A percentile compares a stretch with the other conserved stretches of the same genome.
Evolutionary conservation across 108 stramenopile genomes (phyloP).

Genomic region (Aurantiochytrium sp.): DNA sequence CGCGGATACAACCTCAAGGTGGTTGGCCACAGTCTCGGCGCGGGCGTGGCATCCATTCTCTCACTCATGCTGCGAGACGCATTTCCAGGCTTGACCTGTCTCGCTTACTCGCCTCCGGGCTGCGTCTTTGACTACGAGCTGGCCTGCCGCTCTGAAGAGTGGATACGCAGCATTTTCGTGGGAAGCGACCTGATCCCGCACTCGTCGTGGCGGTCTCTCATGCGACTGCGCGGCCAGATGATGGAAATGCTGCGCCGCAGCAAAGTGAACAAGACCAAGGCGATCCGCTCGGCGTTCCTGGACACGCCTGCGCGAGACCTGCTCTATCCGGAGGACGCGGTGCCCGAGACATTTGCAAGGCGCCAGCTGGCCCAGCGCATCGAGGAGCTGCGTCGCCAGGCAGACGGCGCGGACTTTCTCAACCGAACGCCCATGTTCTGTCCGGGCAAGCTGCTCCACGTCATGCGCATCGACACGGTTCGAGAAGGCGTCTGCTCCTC

Average conservation of each 20-base stretch:
- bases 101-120: slow-evolving; percentile 81
- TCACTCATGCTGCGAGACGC: slow-evolving; percentile 68
- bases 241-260: slow-evolving; percentile 7
- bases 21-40: slow-evolving; percentile 89
- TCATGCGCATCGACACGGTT: not conserved
- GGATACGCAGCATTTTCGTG: not conserved
- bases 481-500: not conserved
- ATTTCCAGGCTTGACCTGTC: slow-evolving; percentile 70
- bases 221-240: not conserved
- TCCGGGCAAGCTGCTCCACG: not conserved
- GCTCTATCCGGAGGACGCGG: not conserved
- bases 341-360: not conserved
- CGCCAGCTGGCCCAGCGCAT: not conserved
- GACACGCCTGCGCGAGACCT: not conserved
- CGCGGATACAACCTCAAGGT: slow-evolving; percentile 59
- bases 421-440: slow-evolving; percentile 6
- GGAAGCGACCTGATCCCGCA: slow-evolving; percentile 24
- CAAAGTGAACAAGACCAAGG: slow-evolving; percentile 4
- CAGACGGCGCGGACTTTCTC: slow-evolving; percentile 9
- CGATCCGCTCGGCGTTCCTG: not conserved
- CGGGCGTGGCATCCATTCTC: slow-evolving; percentile 76
- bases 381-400: not conserved
- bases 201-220: slow-evolving; percentile 1
- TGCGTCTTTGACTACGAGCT: slow-evolving; percentile 27
- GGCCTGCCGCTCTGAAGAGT: not conserved